Evolutionary conservation across 192 early-diverging fungal species (phyloP).

Genomic region (Neocallimastix lanati): DNA sequence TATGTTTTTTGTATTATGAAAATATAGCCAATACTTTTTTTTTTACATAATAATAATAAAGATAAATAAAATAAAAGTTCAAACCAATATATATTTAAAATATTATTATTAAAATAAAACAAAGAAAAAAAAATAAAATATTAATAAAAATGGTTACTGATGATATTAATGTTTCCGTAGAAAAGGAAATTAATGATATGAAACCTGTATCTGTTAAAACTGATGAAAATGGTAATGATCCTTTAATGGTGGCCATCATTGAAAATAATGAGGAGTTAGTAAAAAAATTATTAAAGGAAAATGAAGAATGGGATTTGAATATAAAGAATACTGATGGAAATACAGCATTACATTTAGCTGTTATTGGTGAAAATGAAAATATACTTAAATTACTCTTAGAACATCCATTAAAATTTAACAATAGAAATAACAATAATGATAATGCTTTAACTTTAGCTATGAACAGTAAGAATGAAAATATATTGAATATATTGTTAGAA

Average conservation of each 20-base stretch:
- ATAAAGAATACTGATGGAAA: not conserved
- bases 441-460: not conserved
- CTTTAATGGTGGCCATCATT: not conserved
- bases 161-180: not conserved
- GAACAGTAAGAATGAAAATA: not conserved
- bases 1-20: not conserved
- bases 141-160: not conserved
- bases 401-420: not conserved
- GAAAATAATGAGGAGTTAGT: not conserved
- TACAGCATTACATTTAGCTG: not conserved
- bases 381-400: not conserved
- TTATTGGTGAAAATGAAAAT: not conserved
- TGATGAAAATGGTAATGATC: not conserved
- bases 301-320: not conserved
- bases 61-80: not conserved
- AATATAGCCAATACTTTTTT: not conserved
- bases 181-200: not conserved
- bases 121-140: not conserved
- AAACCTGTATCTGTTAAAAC: not conserved
- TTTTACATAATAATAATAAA: not conserved
- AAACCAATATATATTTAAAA: not conserved
- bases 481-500: not conserved
- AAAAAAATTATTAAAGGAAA: not conserved
- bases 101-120: not conserved
- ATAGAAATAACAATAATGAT: not conserved